Percentiles rank a stretch among this genome's conserved stretches.
Conservation (phyloP, 2,329 filamentous ascomycete species). For the Delphinella strobiligena region DNA sequence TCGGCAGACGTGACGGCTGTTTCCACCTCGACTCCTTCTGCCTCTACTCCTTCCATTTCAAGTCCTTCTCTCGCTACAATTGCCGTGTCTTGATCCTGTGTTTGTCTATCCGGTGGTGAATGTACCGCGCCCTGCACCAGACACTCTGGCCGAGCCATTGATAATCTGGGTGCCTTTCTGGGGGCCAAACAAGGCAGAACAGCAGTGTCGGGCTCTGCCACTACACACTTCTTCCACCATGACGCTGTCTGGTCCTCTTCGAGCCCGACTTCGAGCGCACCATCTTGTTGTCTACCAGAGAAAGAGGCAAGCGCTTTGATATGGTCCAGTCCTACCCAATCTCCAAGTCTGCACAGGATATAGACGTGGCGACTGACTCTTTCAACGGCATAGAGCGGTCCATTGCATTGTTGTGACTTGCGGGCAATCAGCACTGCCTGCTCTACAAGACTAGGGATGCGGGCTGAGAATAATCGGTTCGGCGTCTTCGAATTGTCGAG, state of each 20-base stretch:
- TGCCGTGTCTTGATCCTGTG: background rate
- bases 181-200: slow-evolving; percentile 4
- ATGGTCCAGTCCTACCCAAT: slow-evolving; percentile 50
- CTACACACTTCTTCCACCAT: background rate
- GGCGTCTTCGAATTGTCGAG: slow-evolving; percentile 45
- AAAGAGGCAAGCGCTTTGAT: slow-evolving; percentile 35
- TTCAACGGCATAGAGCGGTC: slow-evolving; percentile 52
- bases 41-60: background rate
- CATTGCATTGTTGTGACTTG: slow-evolving; percentile 41
- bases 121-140: background rate
- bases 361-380: slow-evolving; percentile 50
- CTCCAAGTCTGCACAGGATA: slow-evolving; percentile 54
- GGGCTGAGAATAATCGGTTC: slow-evolving; percentile 48
- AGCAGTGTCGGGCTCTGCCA: background rate
- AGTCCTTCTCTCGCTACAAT: background rate
- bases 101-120: background rate
- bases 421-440: slow-evolving; percentile 50
- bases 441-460: slow-evolving; percentile 51
- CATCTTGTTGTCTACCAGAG: too few relatives aligned
- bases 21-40: background rate
- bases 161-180: slow-evolving; percentile 10
- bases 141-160: background rate
- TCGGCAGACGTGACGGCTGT: slow-evolving; percentile 14
- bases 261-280: background rate
- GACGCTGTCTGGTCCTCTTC: background rate